Evolutionary conservation across 495 filamentous ascomycete genomes (phyloP).

Genomic region (Aspergillus saccharolyticus): DNA sequence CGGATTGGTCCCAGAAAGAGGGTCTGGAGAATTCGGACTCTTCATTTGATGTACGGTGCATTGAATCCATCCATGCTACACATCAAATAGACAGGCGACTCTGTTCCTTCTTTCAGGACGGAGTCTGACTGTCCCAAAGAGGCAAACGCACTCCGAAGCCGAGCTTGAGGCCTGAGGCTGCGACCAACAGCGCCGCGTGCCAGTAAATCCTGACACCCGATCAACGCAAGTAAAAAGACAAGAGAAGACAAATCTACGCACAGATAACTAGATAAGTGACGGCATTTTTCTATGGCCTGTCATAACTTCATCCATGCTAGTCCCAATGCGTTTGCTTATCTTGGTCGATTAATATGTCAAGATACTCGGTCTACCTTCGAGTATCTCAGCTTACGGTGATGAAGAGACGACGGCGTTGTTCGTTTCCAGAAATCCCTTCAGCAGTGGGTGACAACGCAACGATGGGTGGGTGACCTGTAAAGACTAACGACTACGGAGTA

Average conservation of each 20-base stretch:
- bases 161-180: not conserved
- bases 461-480: slow-evolving; percentile 15
- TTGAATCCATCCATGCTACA: slow-evolving; percentile 8
- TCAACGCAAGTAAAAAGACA: not conserved
- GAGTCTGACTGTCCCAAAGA: slow-evolving; percentile 17
- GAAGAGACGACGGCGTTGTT: slow-evolving; percentile 11
- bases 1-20: slow-evolving; percentile 6
- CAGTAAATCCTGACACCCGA: not conserved
- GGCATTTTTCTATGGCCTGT: not conserved
- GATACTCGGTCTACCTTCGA: too few relatives aligned
- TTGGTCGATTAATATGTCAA: not conserved
- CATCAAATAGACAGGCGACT: slow-evolving; percentile 9
- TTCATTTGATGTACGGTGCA: slow-evolving; percentile 5
- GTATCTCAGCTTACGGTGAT: not conserved
- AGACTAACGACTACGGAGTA: slow-evolving; percentile 7
- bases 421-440: slow-evolving; percentile 14
- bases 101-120: slow-evolving; percentile 5
- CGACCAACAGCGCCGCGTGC: too few relatives aligned
- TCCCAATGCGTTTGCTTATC: not conserved
- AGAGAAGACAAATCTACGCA: not conserved
- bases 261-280: not conserved
- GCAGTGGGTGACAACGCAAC: slow-evolving; percentile 15
- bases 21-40: slow-evolving; percentile 10
- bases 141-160: slow-evolving; percentile 18
- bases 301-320: not conserved